A percentile compares a stretch with the other conserved stretches of the same genome.
phyloP scores from a whole-genome alignment of 1,139 yeast species.

The Zygoascus sp. region DNA sequence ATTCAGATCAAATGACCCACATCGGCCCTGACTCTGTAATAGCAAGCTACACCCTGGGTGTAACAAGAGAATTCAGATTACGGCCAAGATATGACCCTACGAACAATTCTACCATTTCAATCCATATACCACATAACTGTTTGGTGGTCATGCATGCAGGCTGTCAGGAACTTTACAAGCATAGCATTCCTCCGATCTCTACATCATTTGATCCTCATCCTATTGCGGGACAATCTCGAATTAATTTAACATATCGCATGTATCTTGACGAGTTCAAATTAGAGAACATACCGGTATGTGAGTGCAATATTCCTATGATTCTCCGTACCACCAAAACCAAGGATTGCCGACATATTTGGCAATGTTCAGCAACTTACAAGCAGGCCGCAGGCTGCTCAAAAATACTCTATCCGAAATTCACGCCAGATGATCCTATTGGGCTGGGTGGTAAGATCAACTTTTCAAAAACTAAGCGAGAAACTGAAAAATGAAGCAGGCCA shows the following conservation, averaged over 20 bases:
- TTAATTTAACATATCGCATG: conserved; percentile 62
- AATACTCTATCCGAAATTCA: conserved; percentile 18
- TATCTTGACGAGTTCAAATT: conserved; percentile 38
- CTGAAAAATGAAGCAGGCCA: no score
- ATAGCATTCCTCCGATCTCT: conserved; percentile 44
- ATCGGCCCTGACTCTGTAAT: conserved; percentile 67
- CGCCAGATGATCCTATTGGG: conserved; percentile 12
- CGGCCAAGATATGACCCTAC: conserved; percentile 33
- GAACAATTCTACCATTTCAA: conserved; percentile 39
- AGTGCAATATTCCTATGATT: conserved; percentile 44
- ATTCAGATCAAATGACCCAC: conserved; percentile 64
- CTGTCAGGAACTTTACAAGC: conserved; percentile 68
- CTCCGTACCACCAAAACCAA: conserved; percentile 28
- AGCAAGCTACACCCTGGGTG: conserved; percentile 63
- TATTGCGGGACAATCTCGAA: conserved; percentile 46
- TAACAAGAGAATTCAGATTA: conserved; percentile 60
- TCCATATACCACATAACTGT: conserved; percentile 62
- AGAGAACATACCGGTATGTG: conserved; percentile 47
- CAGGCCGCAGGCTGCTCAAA: conserved; percentile 27
- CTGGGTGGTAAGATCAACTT: neutral
- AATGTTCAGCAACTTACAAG: conserved; percentile 41
- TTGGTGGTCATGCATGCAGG: conserved; percentile 69
- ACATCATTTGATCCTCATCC: conserved; percentile 41
- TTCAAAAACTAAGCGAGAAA: neutral
- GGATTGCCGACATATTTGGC: conserved; percentile 41